Base-by-base conservation (phyloP, 441 rosid genomes). In the Populus tomentosa region DNA sequence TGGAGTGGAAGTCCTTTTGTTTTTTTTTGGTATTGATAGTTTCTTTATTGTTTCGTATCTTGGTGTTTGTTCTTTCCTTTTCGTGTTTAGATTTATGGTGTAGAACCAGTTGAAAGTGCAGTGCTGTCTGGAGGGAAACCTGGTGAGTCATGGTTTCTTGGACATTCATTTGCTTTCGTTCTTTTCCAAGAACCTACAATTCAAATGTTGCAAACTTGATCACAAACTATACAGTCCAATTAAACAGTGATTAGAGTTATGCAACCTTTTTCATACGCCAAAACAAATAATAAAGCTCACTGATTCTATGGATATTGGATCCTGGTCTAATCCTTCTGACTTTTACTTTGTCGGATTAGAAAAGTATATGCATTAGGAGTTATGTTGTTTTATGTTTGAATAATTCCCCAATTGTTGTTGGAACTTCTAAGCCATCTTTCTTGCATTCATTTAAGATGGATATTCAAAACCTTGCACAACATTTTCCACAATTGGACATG, bases 101-200 rank as follows among this genome's bases (percentile, higher is more conserved):
- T 91, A 3, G 92, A 89, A 67, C 91, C 90, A 18, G 87, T 59
- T 65, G 90, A 91, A 85, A 91, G 93, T 28, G 30, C 30, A 28
- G 30, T 28, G 30, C 4, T 28, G 2, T 28, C 30, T 28, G 30
- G 30, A 28, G 90, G 91, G 67, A 84, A 82, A 65, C 90, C 90
- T 75, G 90, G 93, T 91, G 36, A 84, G 86, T 71, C 65, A 30
- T 77, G 69, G 46, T 30, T 61, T 1, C 20, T 62, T 10, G 26
- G 56, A 38, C 71, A 46, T 79, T 32, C 20, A 16, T 72, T 72
- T 61, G 21, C 23, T 18, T 63, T 46, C 18, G 10, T 71, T 72
- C 38, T 53, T 32, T 67, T 46, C 16, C 65, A 67, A 16, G 32
- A 7, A 30, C 24, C 30, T 30, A 7, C 32, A 28, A 68, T 68